Percentiles rank a stretch among this genome's conserved stretches.
These are phyloP conservation scores for Sporothrix variecibatus DNA, from an alignment of 2,329 filamentous ascomycete species.

Conservation along the genomic window DNA sequence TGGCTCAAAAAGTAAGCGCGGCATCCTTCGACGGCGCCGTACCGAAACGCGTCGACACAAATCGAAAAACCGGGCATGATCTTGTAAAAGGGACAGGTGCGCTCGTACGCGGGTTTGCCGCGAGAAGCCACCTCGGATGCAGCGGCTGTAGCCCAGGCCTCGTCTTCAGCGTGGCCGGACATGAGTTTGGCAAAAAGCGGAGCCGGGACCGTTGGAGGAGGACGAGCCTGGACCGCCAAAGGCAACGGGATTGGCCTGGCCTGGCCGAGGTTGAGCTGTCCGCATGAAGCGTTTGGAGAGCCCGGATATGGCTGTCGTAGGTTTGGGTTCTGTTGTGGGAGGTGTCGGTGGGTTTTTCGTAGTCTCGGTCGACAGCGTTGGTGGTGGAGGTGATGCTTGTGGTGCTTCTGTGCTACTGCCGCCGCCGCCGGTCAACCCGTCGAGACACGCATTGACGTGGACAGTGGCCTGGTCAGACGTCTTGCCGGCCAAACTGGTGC, in stretches of 20 bases:
- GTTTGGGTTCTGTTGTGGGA: not conserved
- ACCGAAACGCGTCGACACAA: conserved; percentile 93
- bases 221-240: conserved; percentile 43
- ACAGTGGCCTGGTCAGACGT: conserved; percentile 68
- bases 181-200: conserved; percentile 94
- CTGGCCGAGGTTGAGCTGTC: conserved; percentile 72
- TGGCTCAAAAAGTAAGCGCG: conserved; percentile 96
- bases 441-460: conserved; percentile 92
- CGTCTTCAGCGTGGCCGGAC: conserved; percentile 86
- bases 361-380: not conserved
- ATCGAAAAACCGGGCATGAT: conserved; percentile 92
- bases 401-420: not conserved
- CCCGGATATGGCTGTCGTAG: conserved; percentile 35
- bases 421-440: conserved; percentile 49
- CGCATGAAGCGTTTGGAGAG: conserved; percentile 62
- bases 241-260: conserved; percentile 76
- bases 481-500: conserved; percentile 60
- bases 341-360: not conserved
- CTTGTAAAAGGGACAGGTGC: conserved; percentile 98
- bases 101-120: conserved; percentile 82
- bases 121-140: conserved; percentile 74
- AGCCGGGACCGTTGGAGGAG: conserved; percentile 44
- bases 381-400: not conserved
- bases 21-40: conserved; percentile 88
- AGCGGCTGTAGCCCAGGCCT: conserved; percentile 85